phyloP scores from a whole-genome alignment of 192 early-diverging fungal species.

The Dissophora globulifera region DNA sequence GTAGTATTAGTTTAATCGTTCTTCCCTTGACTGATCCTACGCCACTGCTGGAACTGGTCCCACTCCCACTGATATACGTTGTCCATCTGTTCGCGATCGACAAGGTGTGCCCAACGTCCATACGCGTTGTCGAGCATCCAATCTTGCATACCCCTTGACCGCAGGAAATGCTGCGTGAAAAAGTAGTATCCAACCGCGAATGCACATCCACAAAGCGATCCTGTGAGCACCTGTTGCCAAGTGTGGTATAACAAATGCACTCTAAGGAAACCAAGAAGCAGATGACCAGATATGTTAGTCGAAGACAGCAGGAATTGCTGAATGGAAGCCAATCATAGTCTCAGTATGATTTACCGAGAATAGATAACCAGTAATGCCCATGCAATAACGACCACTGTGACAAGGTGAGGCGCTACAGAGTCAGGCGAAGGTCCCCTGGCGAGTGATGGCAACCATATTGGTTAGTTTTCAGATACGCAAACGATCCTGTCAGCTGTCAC shows the following conservation, averaged over 20 bases:
- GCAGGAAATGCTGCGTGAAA: slow-evolving; percentile 51
- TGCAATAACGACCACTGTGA: slow-evolving; percentile 16
- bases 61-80: slow-evolving; percentile 44
- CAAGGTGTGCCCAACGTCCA: slow-evolving; percentile 21
- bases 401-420: slow-evolving; percentile 19
- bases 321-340: too few species aligned
- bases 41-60: slow-evolving; percentile 44
- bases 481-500: too few species aligned
- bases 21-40: slow-evolving; percentile 24
- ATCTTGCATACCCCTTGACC: slow-evolving; percentile 51
- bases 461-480: too few species aligned
- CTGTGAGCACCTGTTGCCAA: slow-evolving; percentile 72
- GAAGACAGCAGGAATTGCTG: neutral
- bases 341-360: slow-evolving; percentile 49
- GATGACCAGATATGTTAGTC: too few species aligned
- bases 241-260: slow-evolving; percentile 82
- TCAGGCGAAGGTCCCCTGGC: slow-evolving; percentile 14
- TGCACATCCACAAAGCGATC: slow-evolving; percentile 62
- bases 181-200: slow-evolving; percentile 72
- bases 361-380: slow-evolving; percentile 38
- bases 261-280: too few species aligned
- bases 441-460: too few species aligned
- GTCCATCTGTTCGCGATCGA: slow-evolving; percentile 33
- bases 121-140: slow-evolving; percentile 47
- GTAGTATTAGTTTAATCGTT: neutral